Base-by-base conservation (phyloP, 306 rosid species). In the Citrullus amarus region DNA sequence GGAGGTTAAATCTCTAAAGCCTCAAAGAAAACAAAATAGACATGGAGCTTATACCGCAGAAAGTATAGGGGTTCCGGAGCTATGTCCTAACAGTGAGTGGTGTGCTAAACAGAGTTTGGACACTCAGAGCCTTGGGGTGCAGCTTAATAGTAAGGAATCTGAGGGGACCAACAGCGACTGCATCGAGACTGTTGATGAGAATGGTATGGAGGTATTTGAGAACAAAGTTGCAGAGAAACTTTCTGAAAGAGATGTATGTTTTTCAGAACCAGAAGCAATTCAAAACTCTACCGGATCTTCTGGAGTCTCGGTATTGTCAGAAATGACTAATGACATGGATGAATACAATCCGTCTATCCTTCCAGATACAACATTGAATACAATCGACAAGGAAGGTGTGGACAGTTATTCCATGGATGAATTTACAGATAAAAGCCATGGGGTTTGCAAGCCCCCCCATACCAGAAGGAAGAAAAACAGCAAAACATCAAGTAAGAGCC, bases 401-500 rank as follows among this genome's bases (percentile, higher is more conserved):
- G 30, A 76, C n/a, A 78, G 77, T 54, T 53, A 50, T 51, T 32
- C 78, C 72, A 22, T 61, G 2, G 60, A 55, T 51, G 57, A 44
- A 78, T 36, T 39, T 10, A 61, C 86, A 44, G 74, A 73, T 65
- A 81, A 68, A 78, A 83, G 39, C 65, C 50, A 66, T 30, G 30
- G 44, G 65, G 54, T 20, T 62, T 62, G 5, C 38, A 80, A 80
- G 76, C 81, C 20, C 18, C 76, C 25, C 25, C 55, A 2, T 58
- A 11, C 25, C 9, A 79, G 43, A 82, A 77, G 79, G 78, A 71
- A 48, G 56, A 79, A 57, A 80, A 36, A 75, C 6, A 20, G 44
- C 51, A 78, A 85, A 62, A 53, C 39, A 62, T 77, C 85, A 9
- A 79, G 34, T 72, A 75, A 75, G 60, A 56, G 41, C 20, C 80